Percentiles rank a stretch among this genome's conserved stretches.
Evolutionary conservation across 2,329 filamentous ascomycete genomes (phyloP).

Genomic region (Kalmusia sp.): DNA sequence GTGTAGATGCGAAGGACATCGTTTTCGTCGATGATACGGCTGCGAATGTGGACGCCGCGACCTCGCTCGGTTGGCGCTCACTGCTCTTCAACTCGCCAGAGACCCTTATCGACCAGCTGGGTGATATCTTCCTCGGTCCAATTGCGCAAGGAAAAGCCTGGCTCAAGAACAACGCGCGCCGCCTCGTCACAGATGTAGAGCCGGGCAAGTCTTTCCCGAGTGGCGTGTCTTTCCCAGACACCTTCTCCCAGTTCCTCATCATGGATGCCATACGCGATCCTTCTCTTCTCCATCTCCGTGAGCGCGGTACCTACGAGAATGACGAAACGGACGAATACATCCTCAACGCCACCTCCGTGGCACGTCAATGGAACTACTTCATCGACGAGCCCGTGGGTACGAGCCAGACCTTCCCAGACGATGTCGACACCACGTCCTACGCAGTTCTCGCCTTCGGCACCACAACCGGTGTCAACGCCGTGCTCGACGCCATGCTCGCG

Average conservation of each 20-base stretch:
- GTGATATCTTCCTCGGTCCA: conserved; percentile 28
- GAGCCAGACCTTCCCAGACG: conserved; percentile 35
- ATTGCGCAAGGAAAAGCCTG: conserved; percentile 24
- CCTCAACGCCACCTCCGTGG: conserved; percentile 2
- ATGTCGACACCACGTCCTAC: conserved; percentile 45
- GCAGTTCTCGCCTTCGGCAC: conserved; percentile 34
- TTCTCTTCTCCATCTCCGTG: conserved; percentile 13
- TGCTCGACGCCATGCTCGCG: conserved; percentile 25
- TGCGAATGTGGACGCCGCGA: conserved; percentile 35
- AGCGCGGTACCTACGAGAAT: neutral
- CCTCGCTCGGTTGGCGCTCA: conserved; percentile 36
- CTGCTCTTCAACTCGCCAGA: conserved; percentile 26
- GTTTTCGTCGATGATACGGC: conserved; percentile 41
- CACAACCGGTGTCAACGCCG: conserved; percentile 1
- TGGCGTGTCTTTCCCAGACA: conserved; percentile 30
- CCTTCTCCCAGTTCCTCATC: conserved; percentile 39
- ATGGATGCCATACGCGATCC: conserved; percentile 26
- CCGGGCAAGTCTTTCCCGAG: neutral
- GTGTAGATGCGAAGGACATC: conserved; percentile 14
- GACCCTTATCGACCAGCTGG: conserved; percentile 16
- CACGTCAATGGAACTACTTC: conserved; percentile 38
- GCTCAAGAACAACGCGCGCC: conserved; percentile 23
- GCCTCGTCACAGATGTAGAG: conserved; percentile 26
- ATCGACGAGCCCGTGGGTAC: conserved; percentile 17
- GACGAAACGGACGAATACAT: conserved; percentile 14